A percentile compares a stretch with the other conserved stretches of the same genome.
These are phyloP conservation scores for Panicum miliaceum DNA, from an alignment of 176 grass and related monocot species.

Conservation along the genomic window DNA sequence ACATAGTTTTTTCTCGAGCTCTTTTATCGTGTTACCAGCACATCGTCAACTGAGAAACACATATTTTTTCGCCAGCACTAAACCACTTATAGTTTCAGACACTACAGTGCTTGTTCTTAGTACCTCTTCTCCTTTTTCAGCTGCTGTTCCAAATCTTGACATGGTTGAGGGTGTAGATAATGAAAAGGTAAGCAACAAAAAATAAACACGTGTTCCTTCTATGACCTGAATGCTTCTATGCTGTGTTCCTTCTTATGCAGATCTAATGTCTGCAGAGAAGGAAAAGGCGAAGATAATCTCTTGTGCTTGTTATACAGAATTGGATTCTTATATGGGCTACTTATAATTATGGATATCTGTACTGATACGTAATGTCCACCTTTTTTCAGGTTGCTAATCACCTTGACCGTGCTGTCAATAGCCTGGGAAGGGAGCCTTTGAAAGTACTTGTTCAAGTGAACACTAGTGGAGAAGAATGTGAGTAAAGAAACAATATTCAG, in stretches of 20 bases:
- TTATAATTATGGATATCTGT: background rate
- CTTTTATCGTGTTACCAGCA: background rate
- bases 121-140: constrained; percentile 44
- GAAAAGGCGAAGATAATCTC: background rate
- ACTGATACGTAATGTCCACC: background rate
- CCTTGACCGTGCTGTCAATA: constrained; percentile 75
- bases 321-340: background rate
- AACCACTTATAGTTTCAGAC: background rate
- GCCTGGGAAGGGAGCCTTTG: constrained; percentile 76
- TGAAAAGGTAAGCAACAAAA: constrained; percentile 58
- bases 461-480: constrained; percentile 98
- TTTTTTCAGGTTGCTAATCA: constrained; percentile 81
- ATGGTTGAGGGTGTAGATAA: constrained; percentile 92
- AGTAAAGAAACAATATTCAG: constrained; percentile 34
- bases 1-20: background rate
- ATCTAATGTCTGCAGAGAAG: background rate
- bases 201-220: constrained; percentile 5
- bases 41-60: background rate
- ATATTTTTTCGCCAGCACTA: background rate
- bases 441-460: constrained; percentile 96
- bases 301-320: background rate
- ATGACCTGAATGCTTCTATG: background rate
- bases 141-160: constrained; percentile 82
- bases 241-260: background rate
- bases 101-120: background rate